Base-by-base conservation (phyloP, 2,329 filamentous ascomycete genomes). In the Penicillium sp. region DNA sequence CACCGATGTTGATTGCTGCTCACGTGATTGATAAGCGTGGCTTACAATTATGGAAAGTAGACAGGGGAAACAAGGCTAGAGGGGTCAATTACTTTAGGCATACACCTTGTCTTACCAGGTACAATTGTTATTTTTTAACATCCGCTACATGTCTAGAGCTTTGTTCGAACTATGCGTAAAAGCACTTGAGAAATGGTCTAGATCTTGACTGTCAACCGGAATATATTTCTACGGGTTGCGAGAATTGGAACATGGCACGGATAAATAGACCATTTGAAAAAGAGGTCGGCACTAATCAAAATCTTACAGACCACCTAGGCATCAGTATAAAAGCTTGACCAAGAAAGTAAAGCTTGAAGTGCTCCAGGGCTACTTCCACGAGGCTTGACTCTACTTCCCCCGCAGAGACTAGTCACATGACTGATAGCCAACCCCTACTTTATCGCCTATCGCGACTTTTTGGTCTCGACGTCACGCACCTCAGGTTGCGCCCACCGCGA, bases 401-500 rank as follows among this genome's bases (percentile, higher is more conserved):
- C 55, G 47, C 52, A 57, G 44, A 54, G 37, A 20, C 2, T 2
- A 12, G 33, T 10, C 55, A 58, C 55, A 49, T 58, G 55, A 56
- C 45, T 24, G 55, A 58, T 58, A 56, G 50, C 37, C 42, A 47
- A 46, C 32, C 37, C 31, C 9, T 42, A 25, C 47, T 49, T 52
- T 58, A 58, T 58, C 55, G 49, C 40, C 46, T 46, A 39, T 53
- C 54, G 49, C 50, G 46, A 52, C 50, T 49, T 51, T 52, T 47
- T 39, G 46, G 47, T 44, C 15, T 47, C 12, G 28, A 48, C 50
- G 28, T 46, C 46, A 54, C 46, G 15, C 24, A 46, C 25, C 25
- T 28, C 15, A 39, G 33, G 28, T 29, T 27, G 25, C 39, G 15
- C 15, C 32, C 20, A 24, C 28, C 25, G 18, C 40, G 23, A 42